These are phyloP conservation scores for Verticillium tricorpus DNA, from an alignment of 2,329 filamentous ascomycete genomes.

Conservation along the genomic window DNA sequence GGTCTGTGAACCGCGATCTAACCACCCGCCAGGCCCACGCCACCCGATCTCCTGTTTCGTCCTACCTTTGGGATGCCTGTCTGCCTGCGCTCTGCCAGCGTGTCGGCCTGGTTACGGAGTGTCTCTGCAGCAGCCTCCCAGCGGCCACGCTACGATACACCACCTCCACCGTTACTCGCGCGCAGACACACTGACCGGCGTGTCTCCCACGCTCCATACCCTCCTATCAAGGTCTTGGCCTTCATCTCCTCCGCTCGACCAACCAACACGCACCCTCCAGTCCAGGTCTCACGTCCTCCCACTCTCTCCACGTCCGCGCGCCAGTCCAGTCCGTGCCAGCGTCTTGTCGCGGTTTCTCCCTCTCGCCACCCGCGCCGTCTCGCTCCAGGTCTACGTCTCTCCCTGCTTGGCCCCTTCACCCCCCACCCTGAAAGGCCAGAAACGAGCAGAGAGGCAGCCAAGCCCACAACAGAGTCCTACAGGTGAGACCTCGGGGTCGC, in stretches of 20 bases:
- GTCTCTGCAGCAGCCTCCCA: not conserved
- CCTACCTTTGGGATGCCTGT: not conserved
- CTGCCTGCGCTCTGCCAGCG: not conserved
- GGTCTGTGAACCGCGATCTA: not conserved
- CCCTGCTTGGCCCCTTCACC: too few relatives aligned
- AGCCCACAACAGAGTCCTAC: too few relatives aligned
- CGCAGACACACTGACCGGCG: not conserved
- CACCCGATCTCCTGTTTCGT: slow-evolving; percentile 1
- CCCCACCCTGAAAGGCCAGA: too few relatives aligned
- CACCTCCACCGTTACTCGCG: not conserved
- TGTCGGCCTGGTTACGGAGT: not conserved
- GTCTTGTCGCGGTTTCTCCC: not conserved
- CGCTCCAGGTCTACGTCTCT: not conserved
- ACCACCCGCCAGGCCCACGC: not conserved
- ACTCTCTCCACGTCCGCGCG: not conserved
- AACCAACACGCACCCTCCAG: not conserved
- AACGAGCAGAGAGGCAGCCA: too few relatives aligned
- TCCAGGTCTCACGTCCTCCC: not conserved
- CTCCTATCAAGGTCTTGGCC: not conserved
- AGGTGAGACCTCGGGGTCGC: not conserved
- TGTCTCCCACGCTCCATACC: not conserved
- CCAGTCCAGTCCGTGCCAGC: not conserved
- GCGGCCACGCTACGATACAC: not conserved
- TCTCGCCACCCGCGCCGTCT: not conserved
- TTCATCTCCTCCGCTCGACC: not conserved